Evolutionary conservation across 108 stramenopile genomes (phyloP), one percentile per base, ranked within the genome.

Genomic region (Cyclotella baltica): DNA sequence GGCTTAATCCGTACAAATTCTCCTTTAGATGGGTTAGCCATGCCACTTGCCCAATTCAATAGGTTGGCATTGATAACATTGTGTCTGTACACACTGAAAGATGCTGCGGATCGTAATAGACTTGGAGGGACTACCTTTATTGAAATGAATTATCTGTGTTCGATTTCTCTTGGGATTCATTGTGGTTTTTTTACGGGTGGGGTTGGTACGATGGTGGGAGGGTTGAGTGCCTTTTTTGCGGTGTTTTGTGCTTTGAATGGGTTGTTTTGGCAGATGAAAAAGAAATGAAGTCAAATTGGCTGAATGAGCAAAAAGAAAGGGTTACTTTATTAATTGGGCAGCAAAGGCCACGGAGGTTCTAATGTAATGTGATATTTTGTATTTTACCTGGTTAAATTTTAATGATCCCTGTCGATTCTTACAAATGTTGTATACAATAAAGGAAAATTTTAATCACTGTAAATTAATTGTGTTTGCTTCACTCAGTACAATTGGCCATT

Each of bases 71-170:
- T 89, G 55, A 20, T 90, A 28, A 67, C 87, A 2, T 70, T 78
- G 3, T 75, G 86, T 29, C 55, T 90, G 22, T 87, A 83, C 53
- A 82, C 86, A 0, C 70, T 93, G 36, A 89, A 90, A 57, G 89
- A 90, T 78, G 89, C 89, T 3, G 88, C 86, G 19, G 88, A 93
- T 66, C 87, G 88, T 1, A 79, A 87, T 63, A 77, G 88, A 28
- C 71, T 93, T 34, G 72, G 57, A 3, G 89, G 88, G 52, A 88
- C 89, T 3, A 90, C 92, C 0, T 90, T 90, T 56, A 85, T 93
- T 16, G 73, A 89, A 55, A 50, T 93, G 29, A 93, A 93, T 67
- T 70, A 69, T 62, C 63, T 89, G 52, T 70, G 62, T 55, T 23
- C 73, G 23, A n/a, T 74, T 16, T 47, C 51, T 15, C 50, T 74